These are phyloP conservation scores for Phialemonium atrogriseum DNA, from an alignment of 2,329 filamentous ascomycete species.

Conservation along the genomic window DNA sequence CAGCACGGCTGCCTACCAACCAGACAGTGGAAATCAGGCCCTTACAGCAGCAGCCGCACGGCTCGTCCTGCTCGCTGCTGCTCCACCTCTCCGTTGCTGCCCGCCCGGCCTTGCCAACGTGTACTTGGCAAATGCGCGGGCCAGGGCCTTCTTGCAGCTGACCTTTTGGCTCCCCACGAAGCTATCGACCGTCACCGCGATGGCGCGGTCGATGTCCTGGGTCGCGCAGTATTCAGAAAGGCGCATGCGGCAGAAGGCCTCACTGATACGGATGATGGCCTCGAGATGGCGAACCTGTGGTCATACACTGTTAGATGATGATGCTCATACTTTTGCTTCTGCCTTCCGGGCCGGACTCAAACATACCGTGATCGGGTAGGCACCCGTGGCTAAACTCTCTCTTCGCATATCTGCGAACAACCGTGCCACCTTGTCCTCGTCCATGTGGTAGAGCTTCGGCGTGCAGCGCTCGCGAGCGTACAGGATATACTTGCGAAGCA, in stretches of 20 bases:
- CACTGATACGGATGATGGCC: conserved; percentile 91
- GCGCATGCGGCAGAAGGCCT: conserved; percentile 95
- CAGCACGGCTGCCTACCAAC: no score
- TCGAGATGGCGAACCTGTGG: conserved; percentile 89
- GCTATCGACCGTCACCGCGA: conserved; percentile 91
- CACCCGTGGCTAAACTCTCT: conserved; percentile 86
- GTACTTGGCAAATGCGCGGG: conserved; percentile 94
- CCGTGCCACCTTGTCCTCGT: conserved; percentile 91
- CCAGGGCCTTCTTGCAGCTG: conserved; percentile 92
- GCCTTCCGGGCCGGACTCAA: no score
- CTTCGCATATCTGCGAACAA: conserved; percentile 94
- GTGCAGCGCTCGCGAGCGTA: conserved; percentile 84
- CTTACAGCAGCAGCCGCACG: no score
- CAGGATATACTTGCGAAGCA: conserved; percentile 92
- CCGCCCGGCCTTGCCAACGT: conserved; percentile 47
- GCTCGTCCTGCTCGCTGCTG: no score
- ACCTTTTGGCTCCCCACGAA: conserved; percentile 96
- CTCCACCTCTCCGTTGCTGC: conserved; percentile 8
- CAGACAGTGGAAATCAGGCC: no score
- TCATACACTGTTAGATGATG: no score
- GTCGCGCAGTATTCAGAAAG: conserved; percentile 90
- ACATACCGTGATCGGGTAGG: conserved; percentile 94
- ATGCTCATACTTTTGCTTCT: no score
- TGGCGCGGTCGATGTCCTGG: conserved; percentile 91
- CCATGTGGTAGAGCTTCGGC: conserved; percentile 94